Base-by-base conservation (phyloP, 2,329 filamentous ascomycete species). In the Pyrenochaeta sp. region DNA sequence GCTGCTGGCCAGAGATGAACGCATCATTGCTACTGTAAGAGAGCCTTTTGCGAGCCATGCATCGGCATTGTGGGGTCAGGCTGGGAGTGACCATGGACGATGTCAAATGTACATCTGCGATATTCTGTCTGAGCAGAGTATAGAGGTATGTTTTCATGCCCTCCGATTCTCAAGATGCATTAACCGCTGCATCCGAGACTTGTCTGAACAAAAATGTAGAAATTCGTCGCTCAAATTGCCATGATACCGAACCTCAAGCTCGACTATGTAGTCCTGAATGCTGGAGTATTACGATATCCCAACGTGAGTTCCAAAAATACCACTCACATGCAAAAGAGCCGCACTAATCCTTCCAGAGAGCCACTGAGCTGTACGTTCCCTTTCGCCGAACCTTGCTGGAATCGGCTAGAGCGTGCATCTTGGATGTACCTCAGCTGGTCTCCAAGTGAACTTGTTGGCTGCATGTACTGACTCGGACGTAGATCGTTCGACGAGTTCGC, bases 261-360 rank as follows among this genome's bases (percentile, higher is more conserved):
- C 34, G 79, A 82, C 64, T 77, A 77, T 63, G 74, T 80, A 26
- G 74, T 84, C n/a, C 53, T 83, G 40, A 83, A 82, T 66, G 80
- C 81, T 21, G 81, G 80, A 32, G 74, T 83, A 5, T 59, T 82
- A 53, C 72, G 76, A 55, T 83, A 82, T 65, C 80, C 80, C 3
- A 81, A 81, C 71, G 79, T 81, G 70, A 68, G 74, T 61, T 30
- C 15, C 18, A 43, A 35, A 34, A 38, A 18, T 37, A 38, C n/a
- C 7, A 26, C 27, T 26, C 23, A 15, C 26, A 48, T 42, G 31
- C 41, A 48, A 48, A 29, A 35, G 44, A 52, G 43, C 42, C 54
- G 48, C 54, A 58, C 63, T 68, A 63, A 67, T 48, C 40, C 28
- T 45, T 37, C 35, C 59, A 80, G 77, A 75, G 77, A 71, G 76